Percentiles rank a stretch among this genome's conserved stretches.
phyloP scores from a whole-genome alignment of 805 yeast genomes.

The Metschnikowia bowlesiae region DNA sequence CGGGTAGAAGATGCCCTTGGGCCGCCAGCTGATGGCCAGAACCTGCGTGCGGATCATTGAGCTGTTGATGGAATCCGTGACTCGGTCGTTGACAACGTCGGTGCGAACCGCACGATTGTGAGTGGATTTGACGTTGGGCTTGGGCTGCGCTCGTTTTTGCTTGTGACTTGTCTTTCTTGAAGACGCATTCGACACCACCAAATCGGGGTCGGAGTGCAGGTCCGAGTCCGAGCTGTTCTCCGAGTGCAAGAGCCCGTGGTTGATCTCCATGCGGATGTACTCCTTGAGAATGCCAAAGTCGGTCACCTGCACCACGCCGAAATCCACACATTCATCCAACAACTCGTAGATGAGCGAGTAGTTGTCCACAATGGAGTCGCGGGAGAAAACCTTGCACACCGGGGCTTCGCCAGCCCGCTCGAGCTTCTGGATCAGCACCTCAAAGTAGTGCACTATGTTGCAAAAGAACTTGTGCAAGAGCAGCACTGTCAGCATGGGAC shows the following conservation, averaged over 20 bases:
- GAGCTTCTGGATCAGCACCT: slow-evolving; percentile 1
- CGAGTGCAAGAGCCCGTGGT: slow-evolving; percentile 10
- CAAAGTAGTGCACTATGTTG: slow-evolving; percentile 27
- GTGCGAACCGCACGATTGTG: slow-evolving; percentile 35
- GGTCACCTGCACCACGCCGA: slow-evolving; percentile 80
- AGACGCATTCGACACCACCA: neutral
- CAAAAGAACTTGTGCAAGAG: slow-evolving; percentile 45
- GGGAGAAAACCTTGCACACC: slow-evolving; percentile 1
- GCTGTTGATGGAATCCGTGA: slow-evolving; percentile 45
- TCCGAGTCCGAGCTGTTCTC: slow-evolving; percentile 6
- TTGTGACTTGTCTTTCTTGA: slow-evolving; percentile 5
- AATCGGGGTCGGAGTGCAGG: slow-evolving; percentile 8
- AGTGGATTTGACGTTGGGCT: slow-evolving; percentile 28
- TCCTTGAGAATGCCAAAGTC: slow-evolving; percentile 75
- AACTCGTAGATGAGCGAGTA: slow-evolving; percentile 71
- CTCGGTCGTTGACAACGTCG: slow-evolving; percentile 25
- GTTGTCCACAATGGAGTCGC: slow-evolving; percentile 65
- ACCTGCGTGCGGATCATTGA: slow-evolving; percentile 74
- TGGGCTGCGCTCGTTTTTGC: neutral
- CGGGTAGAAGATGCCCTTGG: slow-evolving; percentile 42
- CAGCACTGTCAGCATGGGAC: slow-evolving; percentile 54
- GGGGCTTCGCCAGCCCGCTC: neutral
- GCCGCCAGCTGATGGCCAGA: slow-evolving; percentile 47
- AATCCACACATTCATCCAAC: slow-evolving; percentile 87
- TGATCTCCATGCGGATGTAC: slow-evolving; percentile 58